Evolutionary conservation across 2,329 filamentous ascomycete species (phyloP), one percentile per base, ranked within the genome.

Genomic region (Dryadomyces sulphureus): DNA sequence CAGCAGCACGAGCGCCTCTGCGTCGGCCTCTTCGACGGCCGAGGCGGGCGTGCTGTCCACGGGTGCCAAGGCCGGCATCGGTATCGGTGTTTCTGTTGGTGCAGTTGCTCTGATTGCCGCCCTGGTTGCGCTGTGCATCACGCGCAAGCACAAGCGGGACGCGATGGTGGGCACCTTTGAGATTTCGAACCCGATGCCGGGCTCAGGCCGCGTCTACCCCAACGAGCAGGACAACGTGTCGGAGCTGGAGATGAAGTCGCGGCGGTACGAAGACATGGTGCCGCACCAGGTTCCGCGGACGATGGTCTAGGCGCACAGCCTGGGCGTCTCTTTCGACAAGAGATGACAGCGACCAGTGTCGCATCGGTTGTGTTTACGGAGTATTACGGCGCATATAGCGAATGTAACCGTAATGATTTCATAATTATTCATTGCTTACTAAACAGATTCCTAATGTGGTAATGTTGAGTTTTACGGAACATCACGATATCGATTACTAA

Each of bases 241-340:
- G 16, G 69, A 72, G 41, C 62, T 75, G 38, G 72, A 77, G 52
- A 61, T 68, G 54, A 67, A 68, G 49, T 66, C 70, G 4, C 65
- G 69, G 49, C 65, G 71, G 38, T 77, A 77, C 51, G 73, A 77
- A 57, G 73, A 77, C 51, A 72, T 76, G 71, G 54, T 72, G 20
- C 72, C 72, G 24, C 62, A 71, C 39, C 63, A 67, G 49, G 64
- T 68, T 41, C 73, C 74, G 11, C 62, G 65, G 47, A 54, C 56
- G 17, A 61, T 63, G 57, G 58, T 62, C 7, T 58, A 32, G 48
- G 35, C 36, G 17, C 9, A 7, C 6, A 12, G 25, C 30, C 7
- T 7, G 35, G 16, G 22, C 35, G 38, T 48, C 22, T 32, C 45
- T 45, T 30, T 25, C 24, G 21, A 51, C 24, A 35, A 24, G 30